Conservation (phyloP, 2,329 filamentous ascomycete species). For the Aspergillus sp. region DNA sequence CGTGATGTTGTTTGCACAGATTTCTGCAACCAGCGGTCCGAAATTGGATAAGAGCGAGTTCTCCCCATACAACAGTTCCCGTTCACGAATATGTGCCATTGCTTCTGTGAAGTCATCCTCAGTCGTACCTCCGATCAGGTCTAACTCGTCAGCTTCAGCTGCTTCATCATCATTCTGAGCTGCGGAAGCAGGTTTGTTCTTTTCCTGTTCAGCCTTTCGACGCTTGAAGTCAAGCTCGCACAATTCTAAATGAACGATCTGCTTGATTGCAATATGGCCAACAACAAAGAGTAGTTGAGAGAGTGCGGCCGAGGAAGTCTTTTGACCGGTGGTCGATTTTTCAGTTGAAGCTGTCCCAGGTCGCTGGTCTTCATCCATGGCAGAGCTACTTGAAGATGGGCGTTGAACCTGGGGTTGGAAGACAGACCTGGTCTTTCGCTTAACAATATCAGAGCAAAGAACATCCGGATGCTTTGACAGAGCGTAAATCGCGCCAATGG, state of each 20-base stretch:
- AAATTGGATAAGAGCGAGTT: constrained; percentile 87
- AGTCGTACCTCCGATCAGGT: constrained; percentile 94
- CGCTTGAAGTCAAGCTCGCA: constrained; percentile 98
- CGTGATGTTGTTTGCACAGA: constrained; percentile 91
- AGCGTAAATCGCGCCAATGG: constrained; percentile 91
- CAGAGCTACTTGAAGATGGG: constrained; percentile 32
- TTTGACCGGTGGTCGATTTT: constrained; percentile 57
- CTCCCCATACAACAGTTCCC: constrained; percentile 80
- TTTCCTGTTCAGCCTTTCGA: constrained; percentile 67
- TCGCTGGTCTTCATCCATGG: constrained; percentile 39
- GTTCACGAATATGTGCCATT: constrained; percentile 81
- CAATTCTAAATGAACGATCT: constrained; percentile 97
- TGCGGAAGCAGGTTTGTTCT: constrained; percentile 51
- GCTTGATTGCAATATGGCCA: constrained; percentile 96
- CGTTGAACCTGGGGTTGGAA: constrained; percentile 59
- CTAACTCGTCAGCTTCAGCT: constrained; percentile 82
- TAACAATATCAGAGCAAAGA: constrained; percentile 87
- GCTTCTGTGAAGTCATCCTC: constrained; percentile 92
- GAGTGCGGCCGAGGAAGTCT: constrained; percentile 70
- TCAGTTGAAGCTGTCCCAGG: constrained; percentile 41
- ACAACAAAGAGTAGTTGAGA: constrained; percentile 95
- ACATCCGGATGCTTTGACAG: constrained; percentile 93
- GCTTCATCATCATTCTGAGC: constrained; percentile 58
- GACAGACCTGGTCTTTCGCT: constrained; percentile 82
- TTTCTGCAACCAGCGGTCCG: constrained; percentile 87